A percentile compares a stretch with the other conserved stretches of the same genome.
phyloP scores from a whole-genome alignment of 805 yeast genomes.

The Barnettozyma sp. region DNA sequence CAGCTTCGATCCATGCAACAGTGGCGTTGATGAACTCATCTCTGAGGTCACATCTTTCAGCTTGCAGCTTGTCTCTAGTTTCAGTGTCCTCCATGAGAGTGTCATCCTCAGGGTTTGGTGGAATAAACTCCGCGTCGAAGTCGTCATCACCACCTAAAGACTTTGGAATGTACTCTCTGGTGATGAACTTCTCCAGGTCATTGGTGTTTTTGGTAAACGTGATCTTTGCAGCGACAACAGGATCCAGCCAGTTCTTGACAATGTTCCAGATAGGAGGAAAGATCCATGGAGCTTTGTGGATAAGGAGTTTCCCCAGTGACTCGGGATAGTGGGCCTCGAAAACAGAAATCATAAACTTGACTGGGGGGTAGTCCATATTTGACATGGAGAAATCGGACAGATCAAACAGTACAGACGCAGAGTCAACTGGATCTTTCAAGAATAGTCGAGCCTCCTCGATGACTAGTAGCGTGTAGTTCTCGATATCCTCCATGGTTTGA shows the following conservation, averaged over 20 bases:
- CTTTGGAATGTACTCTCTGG: constrained; percentile 52
- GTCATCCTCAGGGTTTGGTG: constrained; percentile 58
- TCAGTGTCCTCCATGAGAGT: constrained; percentile 37
- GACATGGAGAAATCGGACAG: constrained; percentile 78
- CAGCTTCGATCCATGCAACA: constrained; percentile 68
- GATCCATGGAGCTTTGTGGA: constrained; percentile 96
- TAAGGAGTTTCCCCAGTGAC: constrained; percentile 72
- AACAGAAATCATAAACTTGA: constrained; percentile 79
- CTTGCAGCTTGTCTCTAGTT: constrained; percentile 37
- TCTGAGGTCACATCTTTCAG: constrained; percentile 49
- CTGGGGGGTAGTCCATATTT: constrained; percentile 90
- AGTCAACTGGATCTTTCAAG: constrained; percentile 68
- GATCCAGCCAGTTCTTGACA: constrained; percentile 88
- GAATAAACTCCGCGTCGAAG: constrained; percentile 49
- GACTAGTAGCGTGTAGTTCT: constrained; percentile 63
- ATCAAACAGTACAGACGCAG: constrained; percentile 81
- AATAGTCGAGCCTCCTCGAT: constrained; percentile 81
- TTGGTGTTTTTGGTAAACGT: constrained; percentile 65
- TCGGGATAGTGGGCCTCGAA: constrained; percentile 98
- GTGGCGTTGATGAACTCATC: constrained; percentile 58
- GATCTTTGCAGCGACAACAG: constrained; percentile 90
- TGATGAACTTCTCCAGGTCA: constrained; percentile 62
- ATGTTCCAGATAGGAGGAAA: constrained; percentile 93
- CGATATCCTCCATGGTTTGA: constrained; percentile 64
- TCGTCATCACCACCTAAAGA: constrained; percentile 69